Percentiles rank a stretch among this genome's conserved stretches.
phyloP scores from a whole-genome alignment of 2,329 filamentous ascomycete genomes.

The Colletotrichum musae region DNA sequence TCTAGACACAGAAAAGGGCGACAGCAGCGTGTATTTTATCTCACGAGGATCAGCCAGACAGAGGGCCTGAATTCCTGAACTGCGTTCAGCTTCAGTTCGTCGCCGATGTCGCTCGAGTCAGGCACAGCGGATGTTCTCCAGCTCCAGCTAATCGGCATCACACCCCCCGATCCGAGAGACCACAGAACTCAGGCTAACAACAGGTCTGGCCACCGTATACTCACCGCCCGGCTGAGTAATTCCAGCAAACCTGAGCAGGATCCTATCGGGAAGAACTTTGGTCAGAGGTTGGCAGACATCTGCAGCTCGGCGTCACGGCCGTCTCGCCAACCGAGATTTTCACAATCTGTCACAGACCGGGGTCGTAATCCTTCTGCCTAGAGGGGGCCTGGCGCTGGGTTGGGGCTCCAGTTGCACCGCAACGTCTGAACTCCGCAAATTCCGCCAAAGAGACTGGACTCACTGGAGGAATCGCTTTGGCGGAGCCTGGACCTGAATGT shows the following conservation, averaged over 20 bases:
- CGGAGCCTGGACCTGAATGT: slow-evolving; percentile 7
- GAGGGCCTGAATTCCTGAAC: no score
- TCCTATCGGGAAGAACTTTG: slow-evolving; percentile 1
- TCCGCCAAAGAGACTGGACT: slow-evolving; percentile 14
- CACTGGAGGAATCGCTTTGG: neutral
- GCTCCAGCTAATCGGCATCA: no score
- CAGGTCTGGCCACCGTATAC: no score
- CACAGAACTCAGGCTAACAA: no score
- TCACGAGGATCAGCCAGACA: no score
- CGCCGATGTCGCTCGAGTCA: no score
- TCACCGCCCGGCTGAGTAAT: neutral
- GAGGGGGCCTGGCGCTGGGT: neutral
- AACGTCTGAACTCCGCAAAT: slow-evolving; percentile 6
- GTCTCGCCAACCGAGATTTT: slow-evolving; percentile 21
- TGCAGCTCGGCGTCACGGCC: neutral
- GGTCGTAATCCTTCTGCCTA: slow-evolving; percentile 22
- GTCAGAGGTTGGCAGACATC: slow-evolving; percentile 1
- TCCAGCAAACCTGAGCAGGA: no score
- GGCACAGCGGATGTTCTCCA: neutral
- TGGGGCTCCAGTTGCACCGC: slow-evolving; percentile 12
- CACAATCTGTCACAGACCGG: slow-evolving; percentile 8
- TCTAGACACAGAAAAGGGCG: no score
- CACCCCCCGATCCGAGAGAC: no score
- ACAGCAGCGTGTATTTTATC: no score
- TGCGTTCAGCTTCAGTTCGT: no score